Conservation (phyloP, 106 monocot genomes). For the Cymbidium sinense region DNA sequence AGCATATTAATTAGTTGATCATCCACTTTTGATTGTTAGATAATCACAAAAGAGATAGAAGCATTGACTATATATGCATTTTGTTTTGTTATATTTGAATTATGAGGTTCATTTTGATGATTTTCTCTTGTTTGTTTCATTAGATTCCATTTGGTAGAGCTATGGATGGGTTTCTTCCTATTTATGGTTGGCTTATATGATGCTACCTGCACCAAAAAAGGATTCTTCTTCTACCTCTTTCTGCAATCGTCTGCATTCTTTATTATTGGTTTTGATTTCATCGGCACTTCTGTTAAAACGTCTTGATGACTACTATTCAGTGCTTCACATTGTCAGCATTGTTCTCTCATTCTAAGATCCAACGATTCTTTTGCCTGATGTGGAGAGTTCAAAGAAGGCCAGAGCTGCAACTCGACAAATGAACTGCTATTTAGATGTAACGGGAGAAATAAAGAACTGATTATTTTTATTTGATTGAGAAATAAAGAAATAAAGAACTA, state of each 20-base stretch:
- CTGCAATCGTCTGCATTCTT: constrained; percentile 49
- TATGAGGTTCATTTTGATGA: not conserved
- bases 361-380: too few relatives aligned
- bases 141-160: constrained; percentile 42
- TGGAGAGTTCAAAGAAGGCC: too few relatives aligned
- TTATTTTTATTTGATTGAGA: too few relatives aligned
- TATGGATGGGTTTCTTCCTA: constrained; percentile 34
- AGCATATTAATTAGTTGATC: too few relatives aligned
- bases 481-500: too few relatives aligned
- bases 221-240: constrained; percentile 49
- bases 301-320: not conserved
- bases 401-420: too few relatives aligned
- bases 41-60: too few relatives aligned
- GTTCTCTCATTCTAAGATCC: not conserved
- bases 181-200: constrained; percentile 41
- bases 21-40: too few relatives aligned
- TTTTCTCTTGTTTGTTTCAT: not conserved
- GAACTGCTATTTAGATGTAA: too few relatives aligned
- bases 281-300: constrained; percentile 26
- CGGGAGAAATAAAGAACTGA: too few relatives aligned
- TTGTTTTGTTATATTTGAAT: too few relatives aligned
- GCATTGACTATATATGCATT: too few relatives aligned
- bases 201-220: constrained; percentile 12
- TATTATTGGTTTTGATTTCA: constrained; percentile 40
- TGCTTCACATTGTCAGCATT: not conserved